Conservation (phyloP, 2,329 filamentous ascomycete species). For the Nothomitra cinnamomea region DNA sequence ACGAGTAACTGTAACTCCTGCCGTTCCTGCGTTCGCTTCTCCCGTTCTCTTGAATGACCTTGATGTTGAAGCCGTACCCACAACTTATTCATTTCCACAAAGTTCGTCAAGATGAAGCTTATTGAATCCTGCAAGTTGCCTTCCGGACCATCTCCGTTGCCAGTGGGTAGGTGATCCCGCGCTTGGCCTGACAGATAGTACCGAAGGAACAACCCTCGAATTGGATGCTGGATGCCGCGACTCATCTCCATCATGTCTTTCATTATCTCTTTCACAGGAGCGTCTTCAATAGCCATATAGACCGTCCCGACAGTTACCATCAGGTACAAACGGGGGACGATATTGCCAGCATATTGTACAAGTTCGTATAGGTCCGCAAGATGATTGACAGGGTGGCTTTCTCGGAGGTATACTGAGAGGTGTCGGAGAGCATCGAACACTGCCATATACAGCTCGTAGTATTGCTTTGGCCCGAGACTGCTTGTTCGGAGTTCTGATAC, state of each 20-base stretch:
- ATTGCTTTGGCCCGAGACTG: slow-evolving; percentile 95
- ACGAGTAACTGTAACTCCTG: slow-evolving; percentile 92
- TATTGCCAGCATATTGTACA: slow-evolving; percentile 96
- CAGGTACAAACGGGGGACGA: slow-evolving; percentile 86
- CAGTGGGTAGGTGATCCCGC: slow-evolving; percentile 68
- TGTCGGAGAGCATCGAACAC: slow-evolving; percentile 96
- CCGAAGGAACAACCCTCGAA: slow-evolving; percentile 82
- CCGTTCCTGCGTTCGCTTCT: slow-evolving; percentile 82
- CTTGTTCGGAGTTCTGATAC: slow-evolving; percentile 97
- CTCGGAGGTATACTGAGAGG: slow-evolving; percentile 87
- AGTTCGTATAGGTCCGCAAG: slow-evolving; percentile 95
- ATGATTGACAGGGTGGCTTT: slow-evolving; percentile 95
- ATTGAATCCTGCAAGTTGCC: slow-evolving; percentile 95
- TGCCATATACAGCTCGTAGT: slow-evolving; percentile 99
- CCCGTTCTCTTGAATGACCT: slow-evolving; percentile 85
- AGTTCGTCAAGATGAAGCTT: slow-evolving; percentile 95
- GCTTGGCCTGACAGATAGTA: slow-evolving; percentile 96
- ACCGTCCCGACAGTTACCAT: slow-evolving; percentile 99
- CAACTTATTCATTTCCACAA: slow-evolving; percentile 99
- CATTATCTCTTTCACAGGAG: slow-evolving; percentile 98
- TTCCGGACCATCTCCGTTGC: slow-evolving; percentile 75
- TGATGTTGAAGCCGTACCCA: slow-evolving; percentile 97
- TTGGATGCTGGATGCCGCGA: slow-evolving; percentile 88
- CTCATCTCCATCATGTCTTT: slow-evolving; percentile 99
- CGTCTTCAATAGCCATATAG: slow-evolving; percentile 97